Percentiles rank a stretch among this genome's conserved stretches.
Conservation (phyloP, 495 filamentous ascomycete species). For the Hypoxylon lenormandii region DNA sequence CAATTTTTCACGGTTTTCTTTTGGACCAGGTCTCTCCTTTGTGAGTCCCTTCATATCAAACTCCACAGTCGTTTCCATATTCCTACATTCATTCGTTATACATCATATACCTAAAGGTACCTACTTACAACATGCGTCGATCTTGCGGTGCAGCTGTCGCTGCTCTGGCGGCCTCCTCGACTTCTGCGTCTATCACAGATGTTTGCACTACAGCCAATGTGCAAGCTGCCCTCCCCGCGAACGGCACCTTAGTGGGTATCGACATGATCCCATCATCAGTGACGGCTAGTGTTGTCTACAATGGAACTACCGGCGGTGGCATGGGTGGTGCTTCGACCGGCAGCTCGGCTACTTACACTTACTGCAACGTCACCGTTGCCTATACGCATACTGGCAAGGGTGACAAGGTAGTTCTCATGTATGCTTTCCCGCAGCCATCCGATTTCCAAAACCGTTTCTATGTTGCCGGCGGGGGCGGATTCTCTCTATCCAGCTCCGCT, state of each 20-base stretch:
- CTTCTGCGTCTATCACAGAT: constrained; percentile 31
- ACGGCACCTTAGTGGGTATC: constrained; percentile 40
- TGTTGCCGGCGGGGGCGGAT: constrained; percentile 44
- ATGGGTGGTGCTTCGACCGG: constrained; percentile 8
- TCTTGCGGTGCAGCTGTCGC: constrained; percentile 2
- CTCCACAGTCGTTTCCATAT: neutral
- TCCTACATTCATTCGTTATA: constrained; percentile 11
- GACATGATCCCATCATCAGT: constrained; percentile 42
- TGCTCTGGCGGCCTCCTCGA: constrained; percentile 15
- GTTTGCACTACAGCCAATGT: constrained; percentile 43
- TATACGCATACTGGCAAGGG: constrained; percentile 54
- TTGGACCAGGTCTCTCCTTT: neutral
- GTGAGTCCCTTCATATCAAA: neutral
- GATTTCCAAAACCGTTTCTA: constrained; percentile 46
- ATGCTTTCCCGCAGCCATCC: constrained; percentile 42
- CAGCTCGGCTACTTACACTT: constrained; percentile 33
- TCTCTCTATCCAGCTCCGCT: constrained; percentile 31
- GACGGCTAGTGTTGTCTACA: constrained; percentile 39
- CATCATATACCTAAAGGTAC: neutral
- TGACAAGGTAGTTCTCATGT: constrained; percentile 41
- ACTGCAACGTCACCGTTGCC: constrained; percentile 57
- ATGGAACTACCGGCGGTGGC: constrained; percentile 30
- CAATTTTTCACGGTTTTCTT: neutral
- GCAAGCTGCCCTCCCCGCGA: constrained; percentile 40
- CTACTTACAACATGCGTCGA: constrained; percentile 14